Base-by-base conservation (phyloP, 2,329 filamentous ascomycete genomes). In the Trichoderma oligosporum region DNA sequence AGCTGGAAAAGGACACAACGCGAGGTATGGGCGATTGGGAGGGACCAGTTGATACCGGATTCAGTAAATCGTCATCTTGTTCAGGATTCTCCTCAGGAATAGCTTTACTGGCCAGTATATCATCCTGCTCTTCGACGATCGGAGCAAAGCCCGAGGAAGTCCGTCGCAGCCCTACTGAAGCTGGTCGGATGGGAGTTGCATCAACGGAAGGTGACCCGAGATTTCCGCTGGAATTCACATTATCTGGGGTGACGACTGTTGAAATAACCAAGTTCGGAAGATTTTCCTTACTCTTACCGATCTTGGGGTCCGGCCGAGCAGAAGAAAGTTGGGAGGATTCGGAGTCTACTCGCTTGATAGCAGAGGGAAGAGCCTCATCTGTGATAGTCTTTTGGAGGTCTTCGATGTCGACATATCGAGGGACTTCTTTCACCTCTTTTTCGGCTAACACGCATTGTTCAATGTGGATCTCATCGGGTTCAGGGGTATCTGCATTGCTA, bases 401-500 rank as follows among this genome's bases (percentile, higher is more conserved):
- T 9, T 81, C 74, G 1, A 90, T 70, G 57, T 87, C 76, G 16
- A 91, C 78, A 1, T 87, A 87, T 3, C 77, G 83, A 16, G 82
- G 72, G 4, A 72, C 66, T 65, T 91, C 86, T 47, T 74, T 60
- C 14, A 9, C 36, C 3, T 35, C 56, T 25, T 63, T 63, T 16
- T 42, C 57, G 0, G 55, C 20, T 35, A 47, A 60, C 65, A 42
- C 42, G 6, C 57, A 48, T 64, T 78, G 70, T 61, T 79, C 67
- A 4, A 83, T 67, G 22, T 81, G 76, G 11, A 88, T 70, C 2
- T 84, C 80, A 7, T 90, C 86, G 0, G 81, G 71, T 46, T 85
- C 81, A 1, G 91, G 91, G 4, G 76, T 74, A 14, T 97, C 92
- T 6, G 93, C 91, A 39, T 82, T 76, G 61, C 85, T 84, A 9